Conservation (phyloP, 371 early-diverging fungal species). For the Sporodiniella umbellata region DNA sequence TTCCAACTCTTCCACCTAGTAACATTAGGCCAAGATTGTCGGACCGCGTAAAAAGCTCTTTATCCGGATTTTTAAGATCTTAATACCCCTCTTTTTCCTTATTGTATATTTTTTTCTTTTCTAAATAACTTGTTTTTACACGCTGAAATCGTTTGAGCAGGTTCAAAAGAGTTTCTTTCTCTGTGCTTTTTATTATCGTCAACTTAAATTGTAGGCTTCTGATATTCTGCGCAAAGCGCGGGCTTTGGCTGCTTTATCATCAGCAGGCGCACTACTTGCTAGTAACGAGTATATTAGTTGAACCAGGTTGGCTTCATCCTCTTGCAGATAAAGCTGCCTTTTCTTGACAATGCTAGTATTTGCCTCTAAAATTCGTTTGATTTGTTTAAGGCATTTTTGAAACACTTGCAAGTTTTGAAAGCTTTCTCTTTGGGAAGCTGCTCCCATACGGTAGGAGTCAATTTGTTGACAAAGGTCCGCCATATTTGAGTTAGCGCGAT, state of each 20-base stretch:
- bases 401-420: conserved; percentile 52
- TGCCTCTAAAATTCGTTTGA: conserved; percentile 44
- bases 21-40: neutral
- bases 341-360: conserved; percentile 38
- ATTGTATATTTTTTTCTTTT: neutral
- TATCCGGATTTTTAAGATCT: neutral
- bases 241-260: conserved; percentile 25
- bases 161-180: no score
- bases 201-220: conserved; percentile 46
- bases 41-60: neutral
- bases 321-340: conserved; percentile 22
- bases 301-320: conserved; percentile 36
- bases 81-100: neutral
- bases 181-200: neutral
- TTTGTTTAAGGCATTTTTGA: conserved; percentile 47
- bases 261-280: conserved; percentile 29
- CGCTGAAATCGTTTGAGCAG: no score
- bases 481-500: conserved; percentile 51
- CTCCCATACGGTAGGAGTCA: conserved; percentile 41
- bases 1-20: neutral
- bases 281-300: conserved; percentile 46
- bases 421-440: conserved; percentile 40
- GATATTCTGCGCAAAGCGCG: conserved; percentile 41
- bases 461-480: conserved; percentile 51
- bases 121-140: no score